Evolutionary conservation across 1,284 basidiomycete species (phyloP).

Genomic region (Irpex lacteus): DNA sequence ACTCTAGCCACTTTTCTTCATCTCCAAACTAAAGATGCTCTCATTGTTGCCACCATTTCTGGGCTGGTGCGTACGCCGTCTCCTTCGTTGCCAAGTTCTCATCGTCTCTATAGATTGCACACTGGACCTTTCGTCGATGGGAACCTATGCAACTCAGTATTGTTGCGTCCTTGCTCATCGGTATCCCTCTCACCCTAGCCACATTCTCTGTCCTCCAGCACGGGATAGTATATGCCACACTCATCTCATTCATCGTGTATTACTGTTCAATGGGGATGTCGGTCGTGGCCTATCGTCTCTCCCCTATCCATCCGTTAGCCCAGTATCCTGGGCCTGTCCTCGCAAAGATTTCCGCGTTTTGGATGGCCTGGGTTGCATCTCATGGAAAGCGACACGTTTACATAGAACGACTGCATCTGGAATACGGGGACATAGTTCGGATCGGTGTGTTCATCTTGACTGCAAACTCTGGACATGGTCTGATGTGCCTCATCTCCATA

Average conservation of each 20-base stretch:
- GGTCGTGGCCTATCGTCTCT: constrained; percentile 16
- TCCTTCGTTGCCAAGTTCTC: background rate
- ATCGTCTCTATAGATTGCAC: background rate
- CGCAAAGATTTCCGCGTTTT: constrained; percentile 12
- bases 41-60: background rate
- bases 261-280: constrained; percentile 10
- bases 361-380: constrained; percentile 5
- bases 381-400: constrained; percentile 18
- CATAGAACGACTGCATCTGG: constrained; percentile 14
- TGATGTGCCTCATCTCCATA: background rate
- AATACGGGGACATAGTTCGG: constrained; percentile 20
- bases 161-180: background rate
- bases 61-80: constrained; percentile 2
- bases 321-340: constrained; percentile 13
- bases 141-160: constrained; percentile 1
- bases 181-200: background rate
- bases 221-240: background rate
- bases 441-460: constrained; percentile 11
- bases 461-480: background rate
- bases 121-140: constrained; percentile 5
- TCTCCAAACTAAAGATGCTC: background rate
- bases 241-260: background rate
- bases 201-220: background rate
- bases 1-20: background rate
- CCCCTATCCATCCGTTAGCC: constrained; percentile 15